Conservation (phyloP, 2,329 filamentous ascomycete species). For the Thielaviopsis musarum region DNA sequence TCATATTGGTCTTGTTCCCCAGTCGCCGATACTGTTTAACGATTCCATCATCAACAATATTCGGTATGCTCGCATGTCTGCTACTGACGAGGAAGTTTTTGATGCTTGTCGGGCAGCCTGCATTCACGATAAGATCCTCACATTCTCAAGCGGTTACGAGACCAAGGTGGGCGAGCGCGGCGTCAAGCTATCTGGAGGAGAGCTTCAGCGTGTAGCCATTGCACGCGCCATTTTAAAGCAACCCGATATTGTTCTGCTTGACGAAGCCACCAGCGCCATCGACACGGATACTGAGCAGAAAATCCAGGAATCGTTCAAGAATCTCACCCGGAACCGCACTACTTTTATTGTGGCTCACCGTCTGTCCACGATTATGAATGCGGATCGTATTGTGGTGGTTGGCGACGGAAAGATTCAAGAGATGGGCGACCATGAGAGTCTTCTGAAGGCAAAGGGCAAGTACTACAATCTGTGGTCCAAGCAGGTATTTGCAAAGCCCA, state of each 20-base stretch:
- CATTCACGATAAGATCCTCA: conserved; percentile 40
- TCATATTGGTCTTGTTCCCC: conserved; percentile 39
- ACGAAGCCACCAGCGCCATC: conserved; percentile 65
- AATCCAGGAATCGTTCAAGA: conserved; percentile 44
- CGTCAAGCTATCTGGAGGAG: conserved; percentile 47
- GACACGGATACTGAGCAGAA: conserved; percentile 53
- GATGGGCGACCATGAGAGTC: conserved; percentile 41
- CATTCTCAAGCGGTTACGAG: conserved; percentile 35
- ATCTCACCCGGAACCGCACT: conserved; percentile 42
- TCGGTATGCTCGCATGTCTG: conserved; percentile 36
- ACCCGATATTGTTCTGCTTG: conserved; percentile 59
- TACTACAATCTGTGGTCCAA: conserved; percentile 51
- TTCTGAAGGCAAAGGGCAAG: conserved; percentile 40
- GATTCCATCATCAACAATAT: conserved; percentile 44
- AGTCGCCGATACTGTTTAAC: conserved; percentile 38
- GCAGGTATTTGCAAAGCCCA: conserved; percentile 37
- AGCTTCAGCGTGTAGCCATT: conserved; percentile 50
- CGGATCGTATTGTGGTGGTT: conserved; percentile 50
- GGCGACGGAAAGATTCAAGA: conserved; percentile 46
- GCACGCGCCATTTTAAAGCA: conserved; percentile 56
- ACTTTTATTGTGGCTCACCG: conserved; percentile 54
- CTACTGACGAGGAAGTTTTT: conserved; percentile 37
- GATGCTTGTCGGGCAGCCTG: conserved; percentile 37
- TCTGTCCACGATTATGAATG: conserved; percentile 54
- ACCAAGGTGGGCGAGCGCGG: conserved; percentile 35